Base-by-base conservation (phyloP, 176 grass and related monocot species). In the Phyllostachys edulis region DNA sequence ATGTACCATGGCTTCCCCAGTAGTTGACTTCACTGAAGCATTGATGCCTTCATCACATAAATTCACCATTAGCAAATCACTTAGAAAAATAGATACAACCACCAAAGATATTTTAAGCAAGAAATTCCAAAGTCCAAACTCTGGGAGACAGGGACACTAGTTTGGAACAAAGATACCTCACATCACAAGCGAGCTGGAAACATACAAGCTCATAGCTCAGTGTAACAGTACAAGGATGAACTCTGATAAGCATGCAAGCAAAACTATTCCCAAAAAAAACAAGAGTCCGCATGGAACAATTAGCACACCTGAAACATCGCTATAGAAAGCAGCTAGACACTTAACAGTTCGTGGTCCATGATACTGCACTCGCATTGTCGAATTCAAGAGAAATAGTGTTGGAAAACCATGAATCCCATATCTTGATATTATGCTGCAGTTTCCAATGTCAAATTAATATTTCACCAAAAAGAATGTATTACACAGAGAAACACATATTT, bases 331-430 rank as follows among this genome's bases (percentile, higher is more conserved):
- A 90, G 89, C 54, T 50, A 98, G 73, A 41, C 87, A 76, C 75
- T 87, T 91, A 41, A 95, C 69, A 69, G 89, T 93, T 36, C 93
- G 87, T 62, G 91, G 84, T 74, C 96, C 96, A 83, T 91, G 96
- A 76, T 98, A 98, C 16, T 93, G 73, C 32, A 95, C 89, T 72
- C 92, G 67, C 92, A 95, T 92, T n/a, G 96, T 95, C 2, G 96
- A 98, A 87, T 95, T 98, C 54, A 98, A 85, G 74, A 98, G 90
- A 86, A 98, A 90, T 2, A 98, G 85, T 68, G 96, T 98, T 75
- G 96, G 96, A 73, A 93, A 98, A 75, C 95, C 96, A 90, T 98
- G 93, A 71, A 98, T 94, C 41, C 96, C 91, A 21, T 98, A 93
- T 84, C 93, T 93, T n/a, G 96, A 94, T 59, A 98, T 90, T 85